Evolutionary conservation across 2,329 filamentous ascomycete genomes (phyloP).

Genomic region (Monosporascus sp.): DNA sequence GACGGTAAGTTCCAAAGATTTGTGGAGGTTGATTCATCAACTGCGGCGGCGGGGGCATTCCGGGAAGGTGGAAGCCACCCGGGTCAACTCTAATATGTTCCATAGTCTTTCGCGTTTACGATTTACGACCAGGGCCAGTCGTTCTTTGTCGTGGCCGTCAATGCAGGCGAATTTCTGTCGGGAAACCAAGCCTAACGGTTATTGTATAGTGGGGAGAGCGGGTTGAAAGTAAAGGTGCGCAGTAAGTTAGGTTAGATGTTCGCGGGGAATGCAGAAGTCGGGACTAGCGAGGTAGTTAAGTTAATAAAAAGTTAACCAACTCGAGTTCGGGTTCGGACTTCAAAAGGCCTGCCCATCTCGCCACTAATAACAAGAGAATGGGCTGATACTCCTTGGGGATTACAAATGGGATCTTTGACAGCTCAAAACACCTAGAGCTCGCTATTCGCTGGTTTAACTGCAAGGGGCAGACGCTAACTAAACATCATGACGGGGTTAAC

Average conservation of each 20-base stretch:
- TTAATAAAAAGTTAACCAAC: no score
- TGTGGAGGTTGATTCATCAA: slow-evolving; percentile 64
- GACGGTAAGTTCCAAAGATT: slow-evolving; percentile 59
- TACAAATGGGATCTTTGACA: neutral
- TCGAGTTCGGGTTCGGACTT: no score
- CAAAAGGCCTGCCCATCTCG: no score
- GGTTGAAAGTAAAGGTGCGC: neutral
- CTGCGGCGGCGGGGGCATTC: slow-evolving; percentile 48
- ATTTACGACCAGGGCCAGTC: neutral
- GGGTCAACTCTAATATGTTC: slow-evolving; percentile 40
- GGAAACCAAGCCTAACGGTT: neutral
- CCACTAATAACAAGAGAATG: no score
- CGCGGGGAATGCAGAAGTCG: neutral
- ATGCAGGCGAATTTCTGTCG: slow-evolving; percentile 3
- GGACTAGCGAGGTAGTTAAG: neutral
- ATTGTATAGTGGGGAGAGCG: neutral
- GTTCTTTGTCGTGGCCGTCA: slow-evolving; percentile 1
- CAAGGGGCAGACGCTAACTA: neutral
- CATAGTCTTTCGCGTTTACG: slow-evolving; percentile 26
- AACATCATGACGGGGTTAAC: neutral
- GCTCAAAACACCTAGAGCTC: neutral
- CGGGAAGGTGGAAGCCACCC: slow-evolving; percentile 51
- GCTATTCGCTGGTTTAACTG: neutral
- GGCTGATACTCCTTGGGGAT: no score
- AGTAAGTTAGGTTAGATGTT: neutral